Base-by-base conservation (phyloP, 2,329 filamentous ascomycete genomes). In the Endoconidiophora polonica region DNA sequence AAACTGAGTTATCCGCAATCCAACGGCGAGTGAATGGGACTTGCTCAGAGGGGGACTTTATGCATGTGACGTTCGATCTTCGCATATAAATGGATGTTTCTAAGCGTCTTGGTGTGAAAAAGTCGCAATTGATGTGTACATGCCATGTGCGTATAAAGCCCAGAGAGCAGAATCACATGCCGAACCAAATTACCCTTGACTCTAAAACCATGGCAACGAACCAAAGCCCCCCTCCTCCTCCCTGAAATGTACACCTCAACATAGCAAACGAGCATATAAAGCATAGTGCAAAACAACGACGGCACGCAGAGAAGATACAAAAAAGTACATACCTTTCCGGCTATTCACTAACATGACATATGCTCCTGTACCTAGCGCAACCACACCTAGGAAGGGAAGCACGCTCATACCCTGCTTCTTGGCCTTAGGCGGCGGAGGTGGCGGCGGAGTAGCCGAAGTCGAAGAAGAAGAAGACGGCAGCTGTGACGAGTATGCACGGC, bases 331-430 rank as follows among this genome's bases (percentile, higher is more conserved):
- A 74, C 73, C 68, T 62, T 66, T 66, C 55, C 67, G 70, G 55
- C 61, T 63, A 54, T 74, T 71, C 45, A 71, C 68, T 42, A 77
- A 61, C 36, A 68, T 60, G 29, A 70, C 60, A 59, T 76, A 77
- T 22, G 68, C 71, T 12, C 66, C 67, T 5, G 48, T 53, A 20
- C 48, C 47, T 7, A 50, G 18, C 24, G 16, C 52, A 44, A 53
- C 44, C 29, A 53, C 33, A 7, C 48, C 48, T 3, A 53, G 24
- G 24, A 53, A 53, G 18, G 52, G 52, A 41, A 39, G 43, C 44
- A 53, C 48, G 10, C 45, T 53, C 48, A 53, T 53, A 24, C 48
- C 48, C 39, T 53, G 29, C 38, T 44, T 47, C 40, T 52, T 33
- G 26, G 26, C 38, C 22, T 46, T 39, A 22, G 44, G 33, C 46